Evolutionary conservation across 1,284 basidiomycete species (phyloP).

Genomic region (Irpex sp.): DNA sequence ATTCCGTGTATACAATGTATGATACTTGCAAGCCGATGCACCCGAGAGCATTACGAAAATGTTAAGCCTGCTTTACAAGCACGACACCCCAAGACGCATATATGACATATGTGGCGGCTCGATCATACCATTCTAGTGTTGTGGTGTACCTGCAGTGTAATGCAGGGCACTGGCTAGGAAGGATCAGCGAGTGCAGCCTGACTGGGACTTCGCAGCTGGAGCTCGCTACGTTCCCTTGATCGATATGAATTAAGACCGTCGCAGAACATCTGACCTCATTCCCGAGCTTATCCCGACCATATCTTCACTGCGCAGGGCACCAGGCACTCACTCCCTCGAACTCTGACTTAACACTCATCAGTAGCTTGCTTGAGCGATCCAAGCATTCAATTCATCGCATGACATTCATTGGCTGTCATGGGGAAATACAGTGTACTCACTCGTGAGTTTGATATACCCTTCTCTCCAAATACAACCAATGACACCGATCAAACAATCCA

Average conservation of each 20-base stretch:
- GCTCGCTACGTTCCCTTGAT: neutral
- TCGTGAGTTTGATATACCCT: conserved; percentile 15
- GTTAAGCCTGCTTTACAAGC: neutral
- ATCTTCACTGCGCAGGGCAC: neutral
- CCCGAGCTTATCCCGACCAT: neutral
- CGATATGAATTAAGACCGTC: neutral
- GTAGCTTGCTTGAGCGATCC: neutral
- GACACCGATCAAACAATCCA: neutral
- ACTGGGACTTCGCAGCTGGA: no score
- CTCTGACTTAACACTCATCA: neutral
- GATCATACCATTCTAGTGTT: no score
- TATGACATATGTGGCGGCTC: no score
- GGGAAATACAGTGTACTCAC: conserved; percentile 21
- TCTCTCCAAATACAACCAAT: neutral
- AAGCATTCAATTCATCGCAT: no score
- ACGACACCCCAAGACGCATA: no score
- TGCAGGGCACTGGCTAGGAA: no score
- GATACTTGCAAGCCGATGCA: neutral
- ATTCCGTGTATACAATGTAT: neutral
- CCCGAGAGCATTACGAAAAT: neutral
- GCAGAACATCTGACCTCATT: neutral
- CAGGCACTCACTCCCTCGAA: neutral
- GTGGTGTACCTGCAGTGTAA: no score
- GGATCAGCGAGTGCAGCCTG: no score
- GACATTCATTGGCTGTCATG: conserved; percentile 10